Evolutionary conservation across 2,329 filamentous ascomycete species (phyloP).

Genomic region (Cladosporium colombiae): DNA sequence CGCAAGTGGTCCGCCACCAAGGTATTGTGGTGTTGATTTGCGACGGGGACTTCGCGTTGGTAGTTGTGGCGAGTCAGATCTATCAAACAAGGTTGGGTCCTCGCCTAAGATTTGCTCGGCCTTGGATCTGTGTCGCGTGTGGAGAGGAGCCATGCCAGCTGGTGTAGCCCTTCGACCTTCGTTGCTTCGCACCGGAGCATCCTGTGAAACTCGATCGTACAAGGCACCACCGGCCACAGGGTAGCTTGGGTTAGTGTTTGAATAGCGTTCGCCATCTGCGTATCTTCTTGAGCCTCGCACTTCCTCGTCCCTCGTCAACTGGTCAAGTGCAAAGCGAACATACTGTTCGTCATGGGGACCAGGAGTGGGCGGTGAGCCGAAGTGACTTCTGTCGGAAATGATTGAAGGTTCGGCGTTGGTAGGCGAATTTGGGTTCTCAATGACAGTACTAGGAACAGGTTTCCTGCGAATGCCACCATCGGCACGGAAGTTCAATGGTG

Average conservation of each 20-base stretch:
- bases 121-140: slow-evolving; percentile 13
- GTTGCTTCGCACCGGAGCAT: slow-evolving; percentile 5
- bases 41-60: slow-evolving; percentile 19
- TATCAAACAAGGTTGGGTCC: slow-evolving; percentile 9
- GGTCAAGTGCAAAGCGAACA: slow-evolving; percentile 86
- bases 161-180: neutral
- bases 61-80: slow-evolving; percentile 9
- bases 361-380: slow-evolving; percentile 58
- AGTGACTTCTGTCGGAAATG: slow-evolving; percentile 19
- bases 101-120: slow-evolving; percentile 17
- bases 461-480: slow-evolving; percentile 36
- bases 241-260: slow-evolving; percentile 1
- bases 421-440: slow-evolving; percentile 26
- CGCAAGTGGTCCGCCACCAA: slow-evolving; percentile 3
- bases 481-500: slow-evolving; percentile 16
- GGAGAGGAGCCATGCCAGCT: neutral
- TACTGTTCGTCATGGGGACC: slow-evolving; percentile 83
- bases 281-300: slow-evolving; percentile 46
- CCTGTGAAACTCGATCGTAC: neutral
- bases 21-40: slow-evolving; percentile 16
- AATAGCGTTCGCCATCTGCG: neutral
- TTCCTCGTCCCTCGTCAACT: slow-evolving; percentile 74
- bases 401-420: neutral
- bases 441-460: slow-evolving; percentile 38
- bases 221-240: neutral